Evolutionary conservation across 495 filamentous ascomycete species (phyloP).

Genomic region (Trichoderma virens): DNA sequence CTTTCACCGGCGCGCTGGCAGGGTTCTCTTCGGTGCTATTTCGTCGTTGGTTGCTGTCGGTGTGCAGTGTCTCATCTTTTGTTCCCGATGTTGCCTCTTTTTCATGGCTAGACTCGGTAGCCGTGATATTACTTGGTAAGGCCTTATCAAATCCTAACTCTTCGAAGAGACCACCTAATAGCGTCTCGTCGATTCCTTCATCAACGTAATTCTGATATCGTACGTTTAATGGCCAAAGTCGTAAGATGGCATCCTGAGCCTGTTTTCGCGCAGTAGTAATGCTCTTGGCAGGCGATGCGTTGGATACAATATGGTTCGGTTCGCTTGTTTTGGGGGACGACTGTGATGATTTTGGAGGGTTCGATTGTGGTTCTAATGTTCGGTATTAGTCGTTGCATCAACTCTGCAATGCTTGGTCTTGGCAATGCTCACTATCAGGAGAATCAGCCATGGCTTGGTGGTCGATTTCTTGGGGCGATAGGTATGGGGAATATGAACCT

Average conservation of each 20-base stretch:
- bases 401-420: background rate
- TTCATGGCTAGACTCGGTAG: background rate
- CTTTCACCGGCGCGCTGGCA: background rate
- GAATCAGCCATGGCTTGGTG: constrained; percentile 12
- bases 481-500: constrained; percentile 46
- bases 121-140: background rate
- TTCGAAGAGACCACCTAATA: constrained; percentile 57
- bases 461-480: constrained; percentile 38
- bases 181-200: constrained; percentile 58
- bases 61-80: background rate
- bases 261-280: constrained; percentile 51
- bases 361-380: background rate
- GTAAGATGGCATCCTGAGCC: constrained; percentile 60
- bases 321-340: background rate
- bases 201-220: constrained; percentile 60
- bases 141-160: constrained; percentile 51
- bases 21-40: background rate
- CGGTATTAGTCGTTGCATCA: background rate
- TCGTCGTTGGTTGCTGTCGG: constrained; percentile 7
- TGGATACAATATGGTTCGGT: background rate
- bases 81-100: constrained; percentile 9
- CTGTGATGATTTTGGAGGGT: background rate
- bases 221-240: constrained; percentile 56
- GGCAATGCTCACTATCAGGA: background rate
- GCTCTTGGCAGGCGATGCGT: constrained; percentile 17